Evolutionary conservation across 2,329 filamentous ascomycete species (phyloP), one percentile per base, ranked within the genome.

Genomic region (Ascochyta pisi): DNA sequence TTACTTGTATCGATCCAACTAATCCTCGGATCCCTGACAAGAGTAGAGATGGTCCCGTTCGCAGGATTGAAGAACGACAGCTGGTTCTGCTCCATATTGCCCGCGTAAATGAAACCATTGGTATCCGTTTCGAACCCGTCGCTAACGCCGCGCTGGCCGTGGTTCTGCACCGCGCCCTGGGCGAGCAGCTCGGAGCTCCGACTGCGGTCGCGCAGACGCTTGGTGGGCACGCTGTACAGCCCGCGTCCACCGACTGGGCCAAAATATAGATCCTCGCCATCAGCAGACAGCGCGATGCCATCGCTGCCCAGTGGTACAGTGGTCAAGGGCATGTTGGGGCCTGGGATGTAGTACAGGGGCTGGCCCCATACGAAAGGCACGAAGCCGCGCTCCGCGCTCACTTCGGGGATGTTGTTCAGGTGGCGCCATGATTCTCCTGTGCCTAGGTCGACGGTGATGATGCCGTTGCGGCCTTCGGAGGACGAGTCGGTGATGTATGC

Each of bases 401-500:
- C 80, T 27, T 73, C 67, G 0, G 68, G 65, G 23, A 76, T 74
- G 43, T 76, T 73, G 38, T 80, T 74, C 1, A 84, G 74, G 55
- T 83, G 82, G 3, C 82, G 70, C 81, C 81, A 84, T 56, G 76
- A 76, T 50, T 80, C 74, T 7, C 80, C 80, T 0, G 77, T 78
- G 6, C 77, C 79, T 6, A 83, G 77, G 54, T 84, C 82, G 29
- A 81, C 82, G 13, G 81, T 69, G 46, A 84, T 71, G 50, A 84
- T 77, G 3, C 77, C 82, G 50, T 67, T 67, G 81, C 78, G 77
- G 34, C 82, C 81, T 65, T 82, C 79, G 40, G 66, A 64, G 41
- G 74, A 79, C 31, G 77, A 80, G 61, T 84, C 82, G 23, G 81
- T 83, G 63, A 84, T 83, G 65, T 84, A 84, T 0, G 81, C 81